Percentiles rank a stretch among this genome's conserved stretches.
phyloP scores from a whole-genome alignment of 345 rosid species.

The Populus pruinosa region DNA sequence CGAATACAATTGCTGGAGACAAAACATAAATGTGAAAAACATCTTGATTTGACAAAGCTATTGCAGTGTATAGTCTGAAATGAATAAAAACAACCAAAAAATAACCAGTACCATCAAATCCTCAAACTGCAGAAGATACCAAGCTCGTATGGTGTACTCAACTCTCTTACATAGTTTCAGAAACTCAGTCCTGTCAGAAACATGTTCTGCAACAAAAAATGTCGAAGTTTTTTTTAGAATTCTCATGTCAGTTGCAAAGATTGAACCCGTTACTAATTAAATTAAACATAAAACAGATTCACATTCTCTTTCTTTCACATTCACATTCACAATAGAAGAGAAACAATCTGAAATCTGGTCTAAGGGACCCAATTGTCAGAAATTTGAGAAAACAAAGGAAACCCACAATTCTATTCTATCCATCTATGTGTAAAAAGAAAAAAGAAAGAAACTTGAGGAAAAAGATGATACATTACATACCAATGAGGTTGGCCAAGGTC shows the following conservation, averaged over 20 bases:
- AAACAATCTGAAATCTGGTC: background rate
- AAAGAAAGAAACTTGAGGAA: background rate
- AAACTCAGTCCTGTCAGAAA: slow-evolving; percentile 70
- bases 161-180: slow-evolving; percentile 86
- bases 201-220: slow-evolving; percentile 56
- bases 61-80: slow-evolving; percentile 4
- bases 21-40: background rate
- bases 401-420: background rate
- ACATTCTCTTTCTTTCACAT: background rate
- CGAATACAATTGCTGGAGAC: slow-evolving; percentile 83
- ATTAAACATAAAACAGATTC: background rate
- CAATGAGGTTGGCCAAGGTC: slow-evolving; percentile 91
- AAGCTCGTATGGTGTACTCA: slow-evolving; percentile 93
- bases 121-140: slow-evolving; percentile 93
- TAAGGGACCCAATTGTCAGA: background rate
- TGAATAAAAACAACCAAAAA: background rate
- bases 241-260: background rate
- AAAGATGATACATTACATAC: slow-evolving; percentile 20
- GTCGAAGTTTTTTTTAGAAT: background rate
- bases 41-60: slow-evolving; percentile 16
- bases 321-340: background rate
- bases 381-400: slow-evolving; percentile 5
- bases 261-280: background rate
- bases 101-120: slow-evolving; percentile 69
- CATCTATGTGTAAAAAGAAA: too few relatives aligned